A percentile compares a stretch with the other conserved stretches of the same genome.
Conservation (phyloP, 306 rosid species). For the Comarum palustre region DNA sequence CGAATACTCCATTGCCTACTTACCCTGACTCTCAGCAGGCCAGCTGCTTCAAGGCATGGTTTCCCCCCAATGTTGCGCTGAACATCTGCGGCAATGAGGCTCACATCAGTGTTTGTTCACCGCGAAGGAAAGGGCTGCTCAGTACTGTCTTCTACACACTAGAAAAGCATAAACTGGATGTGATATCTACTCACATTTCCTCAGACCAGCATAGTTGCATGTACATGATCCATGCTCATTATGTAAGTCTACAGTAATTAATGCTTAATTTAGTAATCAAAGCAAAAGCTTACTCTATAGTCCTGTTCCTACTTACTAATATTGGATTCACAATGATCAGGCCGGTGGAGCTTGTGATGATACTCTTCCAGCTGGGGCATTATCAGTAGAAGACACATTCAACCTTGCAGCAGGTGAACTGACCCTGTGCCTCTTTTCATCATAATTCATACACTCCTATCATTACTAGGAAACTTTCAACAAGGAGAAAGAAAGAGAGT, state of each 20-base stretch:
- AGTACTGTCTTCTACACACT: conserved; percentile 43
- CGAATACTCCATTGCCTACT: not conserved
- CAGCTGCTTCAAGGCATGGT: conserved; percentile 40
- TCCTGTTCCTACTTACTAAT: not conserved
- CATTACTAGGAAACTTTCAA: not conserved
- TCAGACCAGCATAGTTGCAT: conserved; percentile 28
- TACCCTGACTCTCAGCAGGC: not conserved
- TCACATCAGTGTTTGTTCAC: conserved; percentile 44
- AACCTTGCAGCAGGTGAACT: conserved; percentile 31
- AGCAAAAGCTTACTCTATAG: not conserved
- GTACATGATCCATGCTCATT: conserved; percentile 49
- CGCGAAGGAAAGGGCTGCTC: conserved; percentile 36
- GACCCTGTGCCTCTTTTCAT: conserved; percentile 24
- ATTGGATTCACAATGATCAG: not conserved
- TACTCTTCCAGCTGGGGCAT: not conserved
- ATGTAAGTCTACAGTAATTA: conserved; percentile 38
- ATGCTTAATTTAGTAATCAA: not conserved
- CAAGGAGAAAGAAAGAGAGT: not conserved
- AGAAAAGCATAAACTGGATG: conserved; percentile 49
- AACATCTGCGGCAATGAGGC: conserved; percentile 49
- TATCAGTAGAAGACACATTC: conserved; percentile 26
- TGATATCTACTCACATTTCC: conserved; percentile 46
- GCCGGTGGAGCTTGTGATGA: conserved; percentile 13
- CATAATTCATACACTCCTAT: not conserved
- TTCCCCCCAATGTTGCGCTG: conserved; percentile 41